Evolutionary conservation across 2,329 filamentous ascomycete species (phyloP), one percentile per base, ranked within the genome.

Genomic region (Annulohypoxylon truncatum): DNA sequence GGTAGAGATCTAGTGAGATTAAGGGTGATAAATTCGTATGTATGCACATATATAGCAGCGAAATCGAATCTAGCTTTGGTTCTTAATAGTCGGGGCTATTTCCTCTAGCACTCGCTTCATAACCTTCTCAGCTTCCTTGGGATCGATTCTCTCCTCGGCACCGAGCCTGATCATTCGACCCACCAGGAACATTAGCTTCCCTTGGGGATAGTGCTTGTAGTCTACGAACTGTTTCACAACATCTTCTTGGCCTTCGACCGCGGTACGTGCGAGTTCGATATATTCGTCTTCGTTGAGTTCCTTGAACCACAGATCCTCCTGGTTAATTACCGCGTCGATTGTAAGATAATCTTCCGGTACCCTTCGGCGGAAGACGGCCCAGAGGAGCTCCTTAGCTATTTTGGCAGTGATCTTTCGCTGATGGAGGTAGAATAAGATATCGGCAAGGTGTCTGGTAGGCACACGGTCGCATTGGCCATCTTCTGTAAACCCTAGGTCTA

Each of bases 171-270:
- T 84, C 83, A 89, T 85, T 76, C 83, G 86, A 18, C 87, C 87
- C 4, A 89, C 83, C 1, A 89, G 78, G 69, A 83, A 88, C 85
- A 88, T 88, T 47, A 89, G 80, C 77, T 88, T 89, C 0, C 87
- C 86, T 61, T 85, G 80, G 0, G 86, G 86, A 62, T 83, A 86
- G 53, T 78, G 79, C 38, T 79, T 78, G 56, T 80, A 81, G 31
- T 74, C 67, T 35, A 77, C 64, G 65, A 88, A 87, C 69, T 83
- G 81, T 46, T 71, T 73, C 58, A 88, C 66, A 0, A 85, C 77
- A 62, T 80, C 79, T 0, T 83, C 79, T 68, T 88, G 83, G 0
- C 80, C 82, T 22, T 79, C 74, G 4, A 86, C 67, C 0, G 81
- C 83, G 35, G 75, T 60, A 2, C 80, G 76, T 0, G 84, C 85